Conservation (phyloP, 2,329 filamentous ascomycete genomes). For the Talaromyces rugulosus region DNA sequence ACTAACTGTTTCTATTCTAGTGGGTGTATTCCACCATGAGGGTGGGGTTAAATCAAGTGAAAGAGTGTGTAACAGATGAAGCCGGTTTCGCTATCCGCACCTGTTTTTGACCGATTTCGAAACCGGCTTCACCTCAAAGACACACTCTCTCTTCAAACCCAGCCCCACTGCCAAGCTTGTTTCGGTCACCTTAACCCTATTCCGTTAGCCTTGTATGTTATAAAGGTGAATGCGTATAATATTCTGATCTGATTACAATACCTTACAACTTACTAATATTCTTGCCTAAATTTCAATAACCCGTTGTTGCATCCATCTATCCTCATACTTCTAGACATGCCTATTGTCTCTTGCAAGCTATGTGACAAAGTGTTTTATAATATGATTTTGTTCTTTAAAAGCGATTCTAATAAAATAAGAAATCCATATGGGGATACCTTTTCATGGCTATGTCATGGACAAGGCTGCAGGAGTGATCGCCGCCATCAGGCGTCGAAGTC, state of each 20-base stretch:
- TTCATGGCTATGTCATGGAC: too few relatives aligned
- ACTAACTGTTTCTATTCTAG: background rate
- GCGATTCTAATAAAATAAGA: too few relatives aligned
- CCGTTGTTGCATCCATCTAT: background rate
- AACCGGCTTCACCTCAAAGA: background rate
- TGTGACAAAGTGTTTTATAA: too few relatives aligned
- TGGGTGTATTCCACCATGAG: background rate
- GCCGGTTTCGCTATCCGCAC: background rate
- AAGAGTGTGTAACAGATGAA: background rate
- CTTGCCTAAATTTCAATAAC: background rate
- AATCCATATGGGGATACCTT: too few relatives aligned
- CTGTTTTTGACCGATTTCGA: background rate
- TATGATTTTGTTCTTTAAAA: too few relatives aligned
- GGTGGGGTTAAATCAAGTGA: background rate
- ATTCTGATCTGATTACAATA: background rate
- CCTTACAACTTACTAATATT: background rate
- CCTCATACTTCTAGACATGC: background rate
- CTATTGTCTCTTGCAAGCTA: background rate
- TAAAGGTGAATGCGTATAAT: background rate
- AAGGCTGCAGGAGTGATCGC: too few relatives aligned
- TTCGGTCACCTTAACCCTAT: background rate
- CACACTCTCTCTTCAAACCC: too few relatives aligned
- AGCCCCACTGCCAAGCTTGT: too few relatives aligned
- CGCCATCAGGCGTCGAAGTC: too few relatives aligned
- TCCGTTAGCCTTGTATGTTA: background rate